Base-by-base conservation (phyloP, 169 alveolate genomes). In the Plasmodium inui region DNA sequence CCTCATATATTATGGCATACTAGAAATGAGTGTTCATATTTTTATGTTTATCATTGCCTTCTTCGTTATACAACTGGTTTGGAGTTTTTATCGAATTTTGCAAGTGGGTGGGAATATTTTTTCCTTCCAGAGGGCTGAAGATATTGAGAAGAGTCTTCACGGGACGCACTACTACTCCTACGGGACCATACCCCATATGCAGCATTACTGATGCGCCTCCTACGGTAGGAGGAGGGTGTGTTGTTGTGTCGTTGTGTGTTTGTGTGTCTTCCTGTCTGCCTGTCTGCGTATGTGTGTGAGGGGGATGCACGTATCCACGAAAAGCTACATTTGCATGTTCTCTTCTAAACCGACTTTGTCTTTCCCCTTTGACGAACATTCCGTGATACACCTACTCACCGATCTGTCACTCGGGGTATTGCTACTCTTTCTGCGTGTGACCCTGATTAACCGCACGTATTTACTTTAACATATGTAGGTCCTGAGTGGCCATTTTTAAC, bases 31-130 rank as follows among this genome's bases (percentile, higher is more conserved):
- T 55, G 50, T 79, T 57, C 94, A 88, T 37, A 28, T 88, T 12
- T 88, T 88, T 61, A 78, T 88, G 88, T 88, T 88, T 44, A 55
- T 34, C 44, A 26, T 79, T 30, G 14, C 94, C 53, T 88, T 34
- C 78, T 88, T 88, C 46, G 67, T 88, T 88, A 88, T 88, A 32
- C 86, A 88, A 39, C 71, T 88, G 32, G 82, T 88, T 22, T 88
- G 94, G 94, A 88, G 94, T 39, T 88, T 88, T 67, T 88, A 88
- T 34, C 57, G 94, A 88, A 78, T 88, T 88, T 78, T 88, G 72
- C 94, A 88, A 88, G 88, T 79, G 4, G 94, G 94, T 19, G 94
- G 94, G 37, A 88, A 88, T 39, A 88, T 88, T 44, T 88, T 88
- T 88, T 88, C 94, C 46, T 88, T 88, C 46, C 94, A 88, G 78